phyloP scores from a whole-genome alignment of 2,329 filamentous ascomycete genomes.

The Alternaria hordeiaustralica region DNA sequence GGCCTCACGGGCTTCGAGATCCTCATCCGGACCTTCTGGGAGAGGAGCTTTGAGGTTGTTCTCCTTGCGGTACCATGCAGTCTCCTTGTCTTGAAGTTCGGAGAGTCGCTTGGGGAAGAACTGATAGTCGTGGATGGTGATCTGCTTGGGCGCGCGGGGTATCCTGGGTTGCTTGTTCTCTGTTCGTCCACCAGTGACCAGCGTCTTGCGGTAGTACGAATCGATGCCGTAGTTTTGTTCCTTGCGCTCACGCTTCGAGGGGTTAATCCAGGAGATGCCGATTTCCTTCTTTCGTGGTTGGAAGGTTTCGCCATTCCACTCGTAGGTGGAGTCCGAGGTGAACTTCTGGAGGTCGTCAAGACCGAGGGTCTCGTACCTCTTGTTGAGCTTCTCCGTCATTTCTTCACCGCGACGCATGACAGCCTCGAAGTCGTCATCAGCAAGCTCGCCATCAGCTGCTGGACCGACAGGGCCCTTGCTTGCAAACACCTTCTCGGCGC shows the following conservation, averaged over 20 bases:
- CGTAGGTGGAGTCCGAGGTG: constrained; percentile 94
- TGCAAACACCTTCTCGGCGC: constrained; percentile 92
- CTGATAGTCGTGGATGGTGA: constrained; percentile 92
- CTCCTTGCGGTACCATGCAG: constrained; percentile 93
- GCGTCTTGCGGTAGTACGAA: constrained; percentile 93
- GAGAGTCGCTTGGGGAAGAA: constrained; percentile 87
- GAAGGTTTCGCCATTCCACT: constrained; percentile 99
- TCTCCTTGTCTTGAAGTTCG: constrained; percentile 95
- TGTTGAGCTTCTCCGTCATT: constrained; percentile 86
- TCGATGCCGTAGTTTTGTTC: constrained; percentile 98
- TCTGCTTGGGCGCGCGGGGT: constrained; percentile 92
- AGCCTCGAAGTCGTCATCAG: constrained; percentile 87
- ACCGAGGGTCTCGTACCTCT: constrained; percentile 94
- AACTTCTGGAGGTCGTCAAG: constrained; percentile 98
- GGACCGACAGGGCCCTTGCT: constrained; percentile 70
- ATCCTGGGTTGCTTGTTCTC: constrained; percentile 92
- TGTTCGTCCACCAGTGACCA: constrained; percentile 79
- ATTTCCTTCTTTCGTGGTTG: constrained; percentile 84
- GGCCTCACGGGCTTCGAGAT: constrained; percentile 81
- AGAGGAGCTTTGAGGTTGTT: constrained; percentile 94
- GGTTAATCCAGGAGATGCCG: constrained; percentile 95
- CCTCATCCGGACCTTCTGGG: constrained; percentile 87
- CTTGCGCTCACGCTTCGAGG: constrained; percentile 96
- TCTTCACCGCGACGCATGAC: constrained; percentile 87
- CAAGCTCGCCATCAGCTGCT: constrained; percentile 67